These are phyloP conservation scores for Diversispora epigaea DNA, from an alignment of 192 early-diverging fungal species.

Conservation along the genomic window DNA sequence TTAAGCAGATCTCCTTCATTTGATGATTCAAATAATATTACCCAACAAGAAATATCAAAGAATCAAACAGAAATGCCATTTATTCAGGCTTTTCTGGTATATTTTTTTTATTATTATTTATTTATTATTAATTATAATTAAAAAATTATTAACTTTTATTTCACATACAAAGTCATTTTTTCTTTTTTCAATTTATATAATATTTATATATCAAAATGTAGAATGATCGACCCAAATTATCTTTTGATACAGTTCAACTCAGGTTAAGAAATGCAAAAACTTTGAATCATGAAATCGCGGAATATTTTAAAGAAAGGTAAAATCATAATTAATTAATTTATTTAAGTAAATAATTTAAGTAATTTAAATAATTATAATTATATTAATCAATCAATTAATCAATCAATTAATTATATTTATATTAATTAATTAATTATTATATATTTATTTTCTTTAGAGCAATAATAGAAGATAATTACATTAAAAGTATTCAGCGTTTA, in stretches of 20 bases:
- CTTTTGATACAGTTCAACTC: slow-evolving; percentile 49
- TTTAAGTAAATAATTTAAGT: background rate
- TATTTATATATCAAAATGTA: slow-evolving; percentile 7
- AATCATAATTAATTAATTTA: too few relatives aligned
- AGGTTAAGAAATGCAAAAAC: slow-evolving; percentile 45
- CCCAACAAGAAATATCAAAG: too few relatives aligned
- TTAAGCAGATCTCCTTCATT: too few relatives aligned
- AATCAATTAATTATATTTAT: background rate
- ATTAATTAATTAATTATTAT: too few relatives aligned
- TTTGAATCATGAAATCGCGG: slow-evolving; percentile 53
- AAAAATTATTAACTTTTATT: background rate
- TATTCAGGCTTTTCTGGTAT: slow-evolving; percentile 23
- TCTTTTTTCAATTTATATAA: background rate
- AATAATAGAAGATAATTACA: slow-evolving; percentile 16
- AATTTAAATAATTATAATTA: background rate
- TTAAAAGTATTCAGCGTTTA: slow-evolving; percentile 26
- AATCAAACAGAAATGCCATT: background rate
- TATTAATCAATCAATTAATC: background rate
- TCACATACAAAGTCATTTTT: background rate
- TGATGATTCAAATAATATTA: too few relatives aligned
- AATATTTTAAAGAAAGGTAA: slow-evolving; percentile 59
- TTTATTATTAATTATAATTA: background rate
- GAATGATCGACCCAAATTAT: slow-evolving; percentile 50
- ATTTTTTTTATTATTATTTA: background rate
- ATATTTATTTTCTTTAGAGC: too few relatives aligned